Percentiles rank a stretch among this genome's conserved stretches.
Evolutionary conservation across 176 grass and related monocot species (phyloP).

Genomic region (Phoenix dactylifera): DNA sequence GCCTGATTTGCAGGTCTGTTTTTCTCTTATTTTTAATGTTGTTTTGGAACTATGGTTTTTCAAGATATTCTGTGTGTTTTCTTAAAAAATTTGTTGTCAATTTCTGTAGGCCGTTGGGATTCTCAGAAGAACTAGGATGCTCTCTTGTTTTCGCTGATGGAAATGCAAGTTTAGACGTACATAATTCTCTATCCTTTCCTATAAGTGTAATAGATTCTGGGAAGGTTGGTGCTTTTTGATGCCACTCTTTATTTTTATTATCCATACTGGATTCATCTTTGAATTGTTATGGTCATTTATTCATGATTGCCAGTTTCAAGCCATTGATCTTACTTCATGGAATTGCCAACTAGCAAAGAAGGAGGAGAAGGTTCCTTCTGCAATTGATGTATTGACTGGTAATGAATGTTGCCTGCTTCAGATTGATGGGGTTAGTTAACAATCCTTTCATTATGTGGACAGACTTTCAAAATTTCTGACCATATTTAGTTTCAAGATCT

Average conservation of each 20-base stretch:
- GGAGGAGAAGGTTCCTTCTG: background rate
- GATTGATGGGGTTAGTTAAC: background rate
- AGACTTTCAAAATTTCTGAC: background rate
- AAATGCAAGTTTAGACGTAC: conserved; percentile 18
- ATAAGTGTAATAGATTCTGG: conserved; percentile 32
- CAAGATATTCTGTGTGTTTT: too few species aligned
- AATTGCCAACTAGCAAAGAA: background rate
- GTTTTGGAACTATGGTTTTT: too few species aligned
- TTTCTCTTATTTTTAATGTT: background rate
- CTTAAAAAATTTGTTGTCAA: too few species aligned
- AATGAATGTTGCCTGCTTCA: background rate
- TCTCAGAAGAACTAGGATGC: conserved; percentile 22
- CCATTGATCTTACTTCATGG: background rate
- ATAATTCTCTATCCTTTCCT: conserved; percentile 44
- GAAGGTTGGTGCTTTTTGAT: conserved; percentile 18
- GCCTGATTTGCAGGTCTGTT: conserved; percentile 43
- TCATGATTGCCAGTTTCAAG: conserved; percentile 1
- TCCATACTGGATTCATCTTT: too few species aligned
- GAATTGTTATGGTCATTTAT: too few species aligned
- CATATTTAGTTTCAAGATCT: background rate
- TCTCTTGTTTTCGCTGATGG: conserved; percentile 9
- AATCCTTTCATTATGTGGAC: background rate
- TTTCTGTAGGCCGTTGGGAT: conserved; percentile 31
- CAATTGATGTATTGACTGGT: background rate
- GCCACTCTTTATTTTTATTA: too few species aligned